Conservation (phyloP, 2,329 filamentous ascomycete species). For the Cercospora janseana region DNA sequence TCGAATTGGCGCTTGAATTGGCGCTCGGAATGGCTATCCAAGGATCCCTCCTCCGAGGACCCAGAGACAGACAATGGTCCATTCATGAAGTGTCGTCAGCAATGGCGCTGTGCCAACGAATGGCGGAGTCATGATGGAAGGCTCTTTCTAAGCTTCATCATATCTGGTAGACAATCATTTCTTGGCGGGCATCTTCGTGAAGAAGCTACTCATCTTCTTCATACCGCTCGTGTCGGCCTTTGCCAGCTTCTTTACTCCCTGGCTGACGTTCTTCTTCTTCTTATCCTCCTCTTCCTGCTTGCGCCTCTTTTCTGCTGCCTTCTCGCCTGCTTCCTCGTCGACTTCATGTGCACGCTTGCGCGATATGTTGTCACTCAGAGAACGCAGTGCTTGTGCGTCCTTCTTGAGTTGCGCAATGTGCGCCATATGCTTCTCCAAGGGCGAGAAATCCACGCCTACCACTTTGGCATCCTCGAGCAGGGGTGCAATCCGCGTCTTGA, state of each 20-base stretch:
- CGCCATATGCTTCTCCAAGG: conserved; percentile 68
- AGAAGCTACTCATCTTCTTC: conserved; percentile 96
- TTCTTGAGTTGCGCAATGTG: conserved; percentile 65
- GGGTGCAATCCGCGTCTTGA: conserved; percentile 47
- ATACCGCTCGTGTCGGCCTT: conserved; percentile 91
- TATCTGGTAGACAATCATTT: conserved; percentile 13
- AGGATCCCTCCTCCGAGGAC: too few species aligned
- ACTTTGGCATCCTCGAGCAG: conserved; percentile 40
- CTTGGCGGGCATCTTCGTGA: conserved; percentile 59
- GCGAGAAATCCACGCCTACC: conserved; percentile 60
- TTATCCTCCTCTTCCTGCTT: conserved; percentile 87
- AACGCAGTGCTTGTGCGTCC: conserved; percentile 68
- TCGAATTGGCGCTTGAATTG: too few species aligned
- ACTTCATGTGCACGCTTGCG: conserved; percentile 58
- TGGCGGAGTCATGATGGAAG: too few species aligned
- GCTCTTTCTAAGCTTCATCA: too few species aligned
- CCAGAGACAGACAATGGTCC: too few species aligned
- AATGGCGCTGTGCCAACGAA: too few species aligned
- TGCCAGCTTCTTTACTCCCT: conserved; percentile 73
- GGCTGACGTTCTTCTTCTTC: conserved; percentile 75
- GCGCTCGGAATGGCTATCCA: too few species aligned
- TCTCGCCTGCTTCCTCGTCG: conserved; percentile 65
- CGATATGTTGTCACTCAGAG: conserved; percentile 64
- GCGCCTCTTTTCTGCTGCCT: conserved; percentile 68
- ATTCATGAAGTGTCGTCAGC: too few species aligned